A percentile compares a stretch with the other conserved stretches of the same genome.
These are phyloP conservation scores for Spathaspora sp. DNA, from an alignment of 805 yeast species.

Conservation along the genomic window DNA sequence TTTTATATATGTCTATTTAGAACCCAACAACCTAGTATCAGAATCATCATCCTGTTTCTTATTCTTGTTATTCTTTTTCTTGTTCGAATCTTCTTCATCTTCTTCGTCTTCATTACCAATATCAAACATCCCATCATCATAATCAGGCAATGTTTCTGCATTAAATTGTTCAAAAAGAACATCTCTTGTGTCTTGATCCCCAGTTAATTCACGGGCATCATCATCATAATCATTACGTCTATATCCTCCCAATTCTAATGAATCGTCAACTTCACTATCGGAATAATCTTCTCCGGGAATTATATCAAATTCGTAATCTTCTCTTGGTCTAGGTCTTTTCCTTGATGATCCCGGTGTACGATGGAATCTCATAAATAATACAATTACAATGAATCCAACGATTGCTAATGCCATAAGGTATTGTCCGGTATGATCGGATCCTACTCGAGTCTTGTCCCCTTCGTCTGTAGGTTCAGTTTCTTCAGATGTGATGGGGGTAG, in stretches of 20 bases:
- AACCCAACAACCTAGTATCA: slow-evolving; percentile 2
- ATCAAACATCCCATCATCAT: slow-evolving; percentile 35
- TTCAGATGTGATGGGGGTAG: slow-evolving; percentile 2
- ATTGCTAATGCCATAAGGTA: slow-evolving; percentile 59
- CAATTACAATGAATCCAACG: slow-evolving; percentile 50
- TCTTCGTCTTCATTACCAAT: slow-evolving; percentile 39
- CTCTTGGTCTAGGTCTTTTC: slow-evolving; percentile 62
- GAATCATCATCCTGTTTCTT: neutral
- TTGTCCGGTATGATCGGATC: slow-evolving; percentile 49
- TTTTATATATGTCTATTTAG: neutral
- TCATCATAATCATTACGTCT: slow-evolving; percentile 16
- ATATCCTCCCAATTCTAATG: slow-evolving; percentile 33
- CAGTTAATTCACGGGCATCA: slow-evolving; percentile 19
- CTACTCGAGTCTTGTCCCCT: slow-evolving; percentile 5
- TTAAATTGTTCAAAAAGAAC: slow-evolving; percentile 39
- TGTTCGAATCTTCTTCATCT: neutral
- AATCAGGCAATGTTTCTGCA: slow-evolving; percentile 33
- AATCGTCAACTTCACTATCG: slow-evolving; percentile 37
- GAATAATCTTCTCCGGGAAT: slow-evolving; percentile 62
- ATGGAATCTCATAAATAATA: slow-evolving; percentile 44
- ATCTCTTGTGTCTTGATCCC: slow-evolving; percentile 25
- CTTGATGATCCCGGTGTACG: slow-evolving; percentile 38
- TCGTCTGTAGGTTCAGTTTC: slow-evolving; percentile 7
- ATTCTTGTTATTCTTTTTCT: neutral
- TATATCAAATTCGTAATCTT: slow-evolving; percentile 72